A percentile compares a stretch with the other conserved stretches of the same genome.
These are phyloP conservation scores for Phytophthora citrophthora DNA, from an alignment of 352 stramenopile genomes.

Conservation along the genomic window DNA sequence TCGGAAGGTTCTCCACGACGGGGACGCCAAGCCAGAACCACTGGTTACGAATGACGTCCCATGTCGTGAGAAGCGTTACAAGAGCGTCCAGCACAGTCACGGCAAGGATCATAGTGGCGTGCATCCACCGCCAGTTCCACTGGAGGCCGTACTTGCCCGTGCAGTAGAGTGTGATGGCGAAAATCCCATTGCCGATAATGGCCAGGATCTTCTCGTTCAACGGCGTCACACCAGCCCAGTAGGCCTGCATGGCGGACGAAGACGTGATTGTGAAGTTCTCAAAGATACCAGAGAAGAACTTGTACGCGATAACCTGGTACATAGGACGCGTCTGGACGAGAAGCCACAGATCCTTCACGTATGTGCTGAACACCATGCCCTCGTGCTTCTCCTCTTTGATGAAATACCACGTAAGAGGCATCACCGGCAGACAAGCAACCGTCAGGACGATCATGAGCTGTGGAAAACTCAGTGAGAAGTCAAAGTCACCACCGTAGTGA, in stretches of 20 bases:
- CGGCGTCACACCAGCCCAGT: constrained; percentile 41
- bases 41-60: constrained; percentile 50
- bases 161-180: constrained; percentile 35
- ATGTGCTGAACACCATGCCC: constrained; percentile 39
- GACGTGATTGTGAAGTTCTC: constrained; percentile 41
- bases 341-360: constrained; percentile 44
- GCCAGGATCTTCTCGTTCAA: constrained; percentile 39
- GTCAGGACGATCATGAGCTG: constrained; percentile 45
- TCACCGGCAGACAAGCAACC: constrained; percentile 36
- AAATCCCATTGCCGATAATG: constrained; percentile 37
- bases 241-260: constrained; percentile 40
- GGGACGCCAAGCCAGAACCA: constrained; percentile 54
- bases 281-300: constrained; percentile 52
- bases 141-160: constrained; percentile 45
- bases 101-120: constrained; percentile 33
- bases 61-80: constrained; percentile 40
- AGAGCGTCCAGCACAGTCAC: constrained; percentile 38
- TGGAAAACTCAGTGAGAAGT: constrained; percentile 47
- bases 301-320: constrained; percentile 60
- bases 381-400: constrained; percentile 52
- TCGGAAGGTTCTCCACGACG: constrained; percentile 40
- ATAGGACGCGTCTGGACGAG: constrained; percentile 47
- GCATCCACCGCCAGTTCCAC: constrained; percentile 48
- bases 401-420: constrained; percentile 56
- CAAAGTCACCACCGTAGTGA: constrained; percentile 52